A percentile compares a stretch with the other conserved stretches of the same genome.
phyloP scores from a whole-genome alignment of 169 alveolate genomes.

The Plasmodium reichenowi region DNA sequence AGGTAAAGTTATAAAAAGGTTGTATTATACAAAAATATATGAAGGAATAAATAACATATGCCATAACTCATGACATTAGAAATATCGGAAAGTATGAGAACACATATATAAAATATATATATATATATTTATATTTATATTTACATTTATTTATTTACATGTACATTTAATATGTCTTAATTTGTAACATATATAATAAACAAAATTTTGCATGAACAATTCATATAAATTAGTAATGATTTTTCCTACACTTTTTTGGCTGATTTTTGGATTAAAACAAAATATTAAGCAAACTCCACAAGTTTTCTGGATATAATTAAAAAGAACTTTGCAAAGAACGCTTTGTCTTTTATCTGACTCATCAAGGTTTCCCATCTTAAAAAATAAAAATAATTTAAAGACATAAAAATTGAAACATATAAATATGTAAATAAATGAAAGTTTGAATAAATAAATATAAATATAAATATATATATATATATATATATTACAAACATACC shows the following conservation, averaged over 20 bases:
- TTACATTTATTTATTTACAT: neutral
- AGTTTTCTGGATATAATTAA: conserved; percentile 59
- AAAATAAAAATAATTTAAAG: neutral
- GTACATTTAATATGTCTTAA: neutral
- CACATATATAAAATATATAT: neutral
- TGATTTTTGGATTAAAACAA: conserved; percentile 51
- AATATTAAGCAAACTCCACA: conserved; percentile 71
- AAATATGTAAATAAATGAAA: too few species aligned
- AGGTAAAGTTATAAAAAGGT: too few species aligned
- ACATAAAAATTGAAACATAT: neutral
- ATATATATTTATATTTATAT: neutral
- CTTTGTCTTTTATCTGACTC: conserved; percentile 75
- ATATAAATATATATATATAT: neutral
- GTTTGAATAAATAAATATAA: neutral
- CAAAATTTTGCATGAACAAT: neutral
- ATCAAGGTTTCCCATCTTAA: conserved; percentile 57
- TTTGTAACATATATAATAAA: neutral
- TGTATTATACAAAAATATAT: neutral
- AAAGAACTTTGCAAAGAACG: conserved; percentile 62
- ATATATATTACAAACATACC: neutral
- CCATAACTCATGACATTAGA: too few species aligned
- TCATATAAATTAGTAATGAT: neutral
- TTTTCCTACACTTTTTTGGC: conserved; percentile 61
- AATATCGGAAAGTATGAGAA: neutral
- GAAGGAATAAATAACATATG: too few species aligned